Evolutionary conservation across 2,329 filamentous ascomycete genomes (phyloP).

Genomic region (Lizonia empirigonia): DNA sequence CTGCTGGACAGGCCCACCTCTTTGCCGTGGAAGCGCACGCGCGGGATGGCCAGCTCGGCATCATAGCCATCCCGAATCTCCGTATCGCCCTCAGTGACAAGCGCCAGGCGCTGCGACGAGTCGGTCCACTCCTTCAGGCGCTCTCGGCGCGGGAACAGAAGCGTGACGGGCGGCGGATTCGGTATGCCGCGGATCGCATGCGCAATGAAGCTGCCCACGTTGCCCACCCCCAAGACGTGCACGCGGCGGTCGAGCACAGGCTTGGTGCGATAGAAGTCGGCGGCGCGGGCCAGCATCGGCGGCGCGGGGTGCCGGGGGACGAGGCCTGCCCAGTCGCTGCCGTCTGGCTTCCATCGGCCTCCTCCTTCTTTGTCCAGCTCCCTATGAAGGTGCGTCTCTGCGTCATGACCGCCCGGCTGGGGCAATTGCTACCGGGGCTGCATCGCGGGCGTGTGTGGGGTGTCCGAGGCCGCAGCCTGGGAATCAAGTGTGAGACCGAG

Average conservation of each 20-base stretch:
- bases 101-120: conserved; percentile 50
- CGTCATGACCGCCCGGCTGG: conserved; percentile 52
- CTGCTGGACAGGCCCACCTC: conserved; percentile 32
- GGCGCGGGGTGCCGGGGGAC: background rate
- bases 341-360: conserved; percentile 5
- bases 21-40: conserved; percentile 47
- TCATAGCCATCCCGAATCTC: conserved; percentile 52
- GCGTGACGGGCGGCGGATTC: conserved; percentile 72
- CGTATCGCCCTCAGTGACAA: conserved; percentile 53
- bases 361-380: conserved; percentile 31
- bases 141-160: conserved; percentile 70
- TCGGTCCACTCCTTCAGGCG: conserved; percentile 56
- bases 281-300: conserved; percentile 16
- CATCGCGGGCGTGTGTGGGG: conserved; percentile 48
- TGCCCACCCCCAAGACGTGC: conserved; percentile 80
- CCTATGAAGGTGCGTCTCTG: conserved; percentile 28
- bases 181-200: conserved; percentile 68
- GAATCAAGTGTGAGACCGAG: conserved; percentile 44
- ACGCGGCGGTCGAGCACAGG: conserved; percentile 39
- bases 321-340: background rate
- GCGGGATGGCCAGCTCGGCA: conserved; percentile 50
- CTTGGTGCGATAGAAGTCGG: conserved; percentile 42
- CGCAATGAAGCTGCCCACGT: conserved; percentile 79
- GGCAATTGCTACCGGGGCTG: conserved; percentile 49
- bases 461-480: conserved; percentile 56